Base-by-base conservation (phyloP, 768 basidiomycete species). In the Suillus sp. region DNA sequence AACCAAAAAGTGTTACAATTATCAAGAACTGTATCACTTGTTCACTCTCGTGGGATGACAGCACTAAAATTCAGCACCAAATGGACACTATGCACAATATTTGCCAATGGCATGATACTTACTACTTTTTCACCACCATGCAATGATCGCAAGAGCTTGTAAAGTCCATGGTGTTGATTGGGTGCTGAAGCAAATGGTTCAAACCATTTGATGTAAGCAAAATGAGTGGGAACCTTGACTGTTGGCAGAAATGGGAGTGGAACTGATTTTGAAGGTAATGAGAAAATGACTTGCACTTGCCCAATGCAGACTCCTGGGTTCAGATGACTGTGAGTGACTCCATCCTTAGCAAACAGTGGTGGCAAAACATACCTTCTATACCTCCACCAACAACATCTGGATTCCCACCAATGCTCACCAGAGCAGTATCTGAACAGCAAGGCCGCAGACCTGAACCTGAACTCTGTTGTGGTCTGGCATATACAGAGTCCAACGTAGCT, bases 381-480 rank as follows among this genome's bases (percentile, higher is more conserved):
- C 69, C 71, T 20, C 45, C 64, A 32, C 30, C 4, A 30, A 30
- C 30, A 30, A 30, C 30, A 30, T 30, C 30, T 30, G 30, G 30
- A 30, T 30, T 30, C 30, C 30, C 30, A 30, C 2, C 2, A 30
- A 30, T 30, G 4, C 30, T 30, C 30, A 30, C 30, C 30, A 30
- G 30, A 30, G 30, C 75, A 3, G 74, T 79, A 62, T 82, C 79
- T 68, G 80, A 81, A 4, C 74, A 63, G 1, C 64, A 3, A 45
- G 43, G 10, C 9, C 10, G 10, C 10, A 20, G 43, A 45, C n/a
- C 1, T 0, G 43, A n/a, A n/a, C n/a, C 43, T 10, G 43, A n/a
- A 20, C n/a, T 45, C 10, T 1, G 10, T 43, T n/a, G 42, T 43
- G 77, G 76, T 40, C 72, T 56, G 7, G 65, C 70, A 66, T 81